Conservation (phyloP, 2,329 filamentous ascomycete genomes). For the Xylariaceae sp. region DNA sequence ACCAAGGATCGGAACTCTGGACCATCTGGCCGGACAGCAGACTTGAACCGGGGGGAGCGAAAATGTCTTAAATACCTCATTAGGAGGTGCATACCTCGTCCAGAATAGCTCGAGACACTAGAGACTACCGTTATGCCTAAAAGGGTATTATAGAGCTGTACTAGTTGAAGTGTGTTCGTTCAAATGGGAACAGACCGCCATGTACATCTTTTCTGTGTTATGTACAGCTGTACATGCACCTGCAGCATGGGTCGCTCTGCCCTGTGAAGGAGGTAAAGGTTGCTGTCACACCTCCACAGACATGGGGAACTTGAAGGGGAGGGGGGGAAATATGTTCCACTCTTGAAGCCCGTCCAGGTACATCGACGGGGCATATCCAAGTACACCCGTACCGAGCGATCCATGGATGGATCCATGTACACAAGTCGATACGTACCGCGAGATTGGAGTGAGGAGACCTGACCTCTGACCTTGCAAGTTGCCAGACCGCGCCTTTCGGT, state of each 20-base stretch:
- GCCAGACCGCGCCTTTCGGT: conserved; percentile 27
- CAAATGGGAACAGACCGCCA: conserved; percentile 19
- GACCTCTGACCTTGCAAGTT: too few species aligned
- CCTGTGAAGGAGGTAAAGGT: conserved; percentile 22
- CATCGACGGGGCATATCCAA: conserved; percentile 12
- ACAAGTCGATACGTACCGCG: conserved; percentile 14
- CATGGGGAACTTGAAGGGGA: too few species aligned
- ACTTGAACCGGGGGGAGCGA: conserved; percentile 1
- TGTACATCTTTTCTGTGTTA: conserved; percentile 11
- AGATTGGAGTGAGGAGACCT: conserved; percentile 18
- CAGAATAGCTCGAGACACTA: conserved; percentile 18
- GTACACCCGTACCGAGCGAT: too few species aligned
- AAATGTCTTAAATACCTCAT: conserved; percentile 25
- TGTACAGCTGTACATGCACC: too few species aligned
- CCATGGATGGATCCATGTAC: conserved; percentile 17
- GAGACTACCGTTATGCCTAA: conserved; percentile 4
- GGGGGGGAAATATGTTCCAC: conserved; percentile 12
- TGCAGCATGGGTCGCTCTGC: too few species aligned
- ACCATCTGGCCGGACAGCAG: conserved; percentile 24
- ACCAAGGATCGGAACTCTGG: conserved; percentile 21
- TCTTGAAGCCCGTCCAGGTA: conserved; percentile 14
- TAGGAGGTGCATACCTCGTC: conserved; percentile 22
- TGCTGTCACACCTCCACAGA: conserved; percentile 22
- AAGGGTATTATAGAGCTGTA: conserved; percentile 13
- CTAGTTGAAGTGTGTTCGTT: conserved; percentile 21